Evolutionary conservation across 495 filamentous ascomycete genomes (phyloP), one percentile per base, ranked within the genome.

Genomic region (Penicillium daleae): DNA sequence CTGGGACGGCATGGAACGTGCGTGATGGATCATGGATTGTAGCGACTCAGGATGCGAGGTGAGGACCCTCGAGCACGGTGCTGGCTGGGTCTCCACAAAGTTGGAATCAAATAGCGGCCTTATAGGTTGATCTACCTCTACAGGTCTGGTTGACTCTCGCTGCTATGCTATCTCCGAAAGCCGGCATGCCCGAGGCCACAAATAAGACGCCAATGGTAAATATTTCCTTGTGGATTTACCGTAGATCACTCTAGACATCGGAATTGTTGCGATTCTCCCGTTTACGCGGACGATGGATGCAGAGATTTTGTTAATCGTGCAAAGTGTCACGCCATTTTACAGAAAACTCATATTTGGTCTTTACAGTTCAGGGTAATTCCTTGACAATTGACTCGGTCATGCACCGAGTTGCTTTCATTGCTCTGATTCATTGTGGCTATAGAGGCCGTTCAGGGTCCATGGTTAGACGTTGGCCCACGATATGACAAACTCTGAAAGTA

Each of bases 181-280:
- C 59, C 51, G 59, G 9, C 49, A 31, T 21, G 29, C 6, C 59
- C 59, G 40, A 49, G 33, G 59, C 50, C 24, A 27, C n/a, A 24
- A 44, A 21, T 42, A 27, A 26, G 42, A 21, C 8, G 19, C 42
- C n/a, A 46, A 3, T 8, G 42, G 42, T 10, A 46, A 46, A 46
- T 12, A 22, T 46, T 7, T 44, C 40, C 40, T 44, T 44, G n/a
- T 2, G 19, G 40, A 13, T 6, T 44, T 8, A 12, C 15, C 19
- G 40, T 22, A 21, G 19, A 46, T 46, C 9, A 40, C 22, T 5
- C 21, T 27, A 33, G 27, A 33, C 15, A 3, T 21, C 50, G 17
- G 29, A 12, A 2, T 35, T 35, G 4, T 13, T 12, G 29, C 17
- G n/a, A 54, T 17, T 13, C 19, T 3, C 6, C 29, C 29, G n/a